Conservation (phyloP, 495 filamentous ascomycete genomes). For the Neurospora africana region DNA sequence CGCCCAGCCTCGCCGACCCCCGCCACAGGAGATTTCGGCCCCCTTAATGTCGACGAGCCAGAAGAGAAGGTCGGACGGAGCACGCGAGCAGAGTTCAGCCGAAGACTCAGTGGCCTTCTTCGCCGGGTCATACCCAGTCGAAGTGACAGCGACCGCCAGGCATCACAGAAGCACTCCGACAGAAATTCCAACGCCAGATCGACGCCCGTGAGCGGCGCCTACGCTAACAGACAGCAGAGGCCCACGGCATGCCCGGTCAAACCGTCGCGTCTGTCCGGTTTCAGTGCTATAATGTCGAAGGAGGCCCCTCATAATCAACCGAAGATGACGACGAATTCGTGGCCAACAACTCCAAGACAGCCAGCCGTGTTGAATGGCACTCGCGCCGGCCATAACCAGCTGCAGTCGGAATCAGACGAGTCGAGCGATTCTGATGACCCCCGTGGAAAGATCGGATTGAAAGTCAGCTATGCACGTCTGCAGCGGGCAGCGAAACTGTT, state of each 20-base stretch:
- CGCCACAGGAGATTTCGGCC: neutral
- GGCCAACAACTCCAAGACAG: neutral
- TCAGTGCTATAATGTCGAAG: neutral
- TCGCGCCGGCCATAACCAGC: neutral
- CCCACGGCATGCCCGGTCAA: neutral
- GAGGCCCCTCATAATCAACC: neutral
- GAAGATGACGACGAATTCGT: neutral
- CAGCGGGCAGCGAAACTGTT: constrained; percentile 15
- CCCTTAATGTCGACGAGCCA: neutral
- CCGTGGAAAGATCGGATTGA: neutral
- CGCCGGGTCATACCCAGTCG: constrained; percentile 9
- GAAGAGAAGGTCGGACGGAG: neutral
- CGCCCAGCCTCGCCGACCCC: constrained; percentile 8
- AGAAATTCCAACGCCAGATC: neutral
- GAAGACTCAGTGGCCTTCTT: constrained; percentile 11
- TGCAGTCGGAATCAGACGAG: neutral
- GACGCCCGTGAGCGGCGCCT: constrained; percentile 1
- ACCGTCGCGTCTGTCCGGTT: neutral
- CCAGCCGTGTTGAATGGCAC: neutral
- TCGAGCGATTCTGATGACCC: constrained; percentile 8
- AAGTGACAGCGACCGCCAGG: neutral
- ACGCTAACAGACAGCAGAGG: constrained; percentile 4
- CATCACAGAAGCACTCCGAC: constrained; percentile 1
- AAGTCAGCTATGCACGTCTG: constrained; percentile 11
- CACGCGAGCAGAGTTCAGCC: constrained; percentile 1